Base-by-base conservation (phyloP, 2,329 filamentous ascomycete species). In the Phyllosticta citriasiana region DNA sequence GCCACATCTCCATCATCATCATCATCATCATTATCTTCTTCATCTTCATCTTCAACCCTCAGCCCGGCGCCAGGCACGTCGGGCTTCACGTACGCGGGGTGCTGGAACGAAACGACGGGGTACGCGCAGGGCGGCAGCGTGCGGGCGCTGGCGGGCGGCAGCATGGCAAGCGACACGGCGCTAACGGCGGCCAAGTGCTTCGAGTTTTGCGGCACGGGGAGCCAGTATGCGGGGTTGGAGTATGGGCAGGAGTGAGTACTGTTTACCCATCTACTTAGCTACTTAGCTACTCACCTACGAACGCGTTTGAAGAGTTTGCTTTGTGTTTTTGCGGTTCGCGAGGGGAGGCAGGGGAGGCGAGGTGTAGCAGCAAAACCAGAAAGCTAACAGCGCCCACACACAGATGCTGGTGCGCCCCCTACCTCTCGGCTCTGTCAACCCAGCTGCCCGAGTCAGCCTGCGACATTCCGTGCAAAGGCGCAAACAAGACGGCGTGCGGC, bases 91-190 rank as follows among this genome's bases (percentile, higher is more conserved):
- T 62, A 62, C 52, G 51, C 53, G 8, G 60, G 60, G 27, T 62
- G 60, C 60, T 62, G 24, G 27, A 62, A 62, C 35, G 60, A 62
- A 26, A 62, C 60, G 25, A 53, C 27, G 7, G 60, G 60, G 6
- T 62, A 33, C 47, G 19, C 33, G 10, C 25, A 55, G 10, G 55
- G 33, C 51, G 60, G 60, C 35, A 35, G 27, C 52, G 56, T 33
- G 51, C 60, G 60, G 24, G 55, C 60, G 19, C 51, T 62, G 24
- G 40, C 55, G n/a, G 60, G 55, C 52, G 55, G 55, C 52, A 47
- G 22, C 30, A 57, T 58, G 55, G 57, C 55, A 7, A 24, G 54
- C 40, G 55, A 54, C 26, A 55, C 56, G 30, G 12, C 24, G 47
- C 56, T 61, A 40, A 61, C 59, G 27, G 25, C 47, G 27, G 59